A percentile compares a stretch with the other conserved stretches of the same genome.
Evolutionary conservation across 163 green algal genomes (phyloP).

Genomic region (Picocystis sp.): DNA sequence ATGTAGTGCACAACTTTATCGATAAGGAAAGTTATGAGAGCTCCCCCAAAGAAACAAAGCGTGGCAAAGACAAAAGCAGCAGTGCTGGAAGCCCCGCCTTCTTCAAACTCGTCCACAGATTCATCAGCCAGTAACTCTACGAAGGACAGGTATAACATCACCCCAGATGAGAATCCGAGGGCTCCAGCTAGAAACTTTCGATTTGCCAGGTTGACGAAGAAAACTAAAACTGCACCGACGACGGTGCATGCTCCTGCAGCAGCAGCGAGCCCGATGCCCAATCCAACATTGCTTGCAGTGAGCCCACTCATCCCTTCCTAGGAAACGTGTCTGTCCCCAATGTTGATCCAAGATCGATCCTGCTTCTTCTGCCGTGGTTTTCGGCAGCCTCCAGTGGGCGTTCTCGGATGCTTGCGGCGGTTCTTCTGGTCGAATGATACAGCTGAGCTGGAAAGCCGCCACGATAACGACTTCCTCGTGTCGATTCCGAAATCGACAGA

Average conservation of each 20-base stretch:
- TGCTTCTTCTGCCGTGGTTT: too few species aligned
- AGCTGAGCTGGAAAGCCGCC: too few species aligned
- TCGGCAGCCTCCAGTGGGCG: too few species aligned
- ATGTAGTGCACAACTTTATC: slow-evolving; percentile 14
- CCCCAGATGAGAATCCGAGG: slow-evolving; percentile 43
- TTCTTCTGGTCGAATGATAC: too few species aligned
- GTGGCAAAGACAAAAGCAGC: slow-evolving; percentile 21
- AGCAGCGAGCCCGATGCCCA: slow-evolving; percentile 45
- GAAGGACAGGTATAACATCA: slow-evolving; percentile 41
- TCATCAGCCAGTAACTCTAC: slow-evolving; percentile 31
- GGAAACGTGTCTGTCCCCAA: too few species aligned
- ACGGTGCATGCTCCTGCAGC: slow-evolving; percentile 36
- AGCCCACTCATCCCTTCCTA: too few species aligned
- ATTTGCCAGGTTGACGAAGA: slow-evolving; percentile 34
- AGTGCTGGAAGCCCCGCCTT: slow-evolving; percentile 4
- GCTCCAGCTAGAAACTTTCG: slow-evolving; percentile 26
- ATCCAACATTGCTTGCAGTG: slow-evolving; percentile 25
- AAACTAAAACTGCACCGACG: slow-evolving; percentile 35
- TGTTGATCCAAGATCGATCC: too few species aligned
- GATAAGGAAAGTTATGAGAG: slow-evolving; percentile 25
- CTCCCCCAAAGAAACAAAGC: slow-evolving; percentile 34
- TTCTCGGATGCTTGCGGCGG: too few species aligned
- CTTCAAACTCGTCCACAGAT: slow-evolving; percentile 20
- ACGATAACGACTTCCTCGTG: too few species aligned
- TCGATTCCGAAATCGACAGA: too few species aligned